Percentiles rank a stretch among this genome's conserved stretches.
phyloP scores from a whole-genome alignment of 176 grass and related monocot genomes.

The Oryza nivara region DNA sequence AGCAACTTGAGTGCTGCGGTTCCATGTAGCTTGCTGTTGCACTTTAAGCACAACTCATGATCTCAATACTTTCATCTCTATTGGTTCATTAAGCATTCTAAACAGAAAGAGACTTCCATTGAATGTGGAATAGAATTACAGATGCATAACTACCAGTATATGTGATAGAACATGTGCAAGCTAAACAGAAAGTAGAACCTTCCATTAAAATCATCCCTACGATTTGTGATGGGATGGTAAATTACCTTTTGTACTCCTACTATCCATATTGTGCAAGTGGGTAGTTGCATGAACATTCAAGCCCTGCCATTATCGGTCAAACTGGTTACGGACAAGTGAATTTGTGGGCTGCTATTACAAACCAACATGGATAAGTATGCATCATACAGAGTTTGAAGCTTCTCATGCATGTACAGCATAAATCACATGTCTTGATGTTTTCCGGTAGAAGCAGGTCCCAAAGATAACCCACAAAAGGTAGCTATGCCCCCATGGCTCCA shows the following conservation, averaged over 20 bases:
- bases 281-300: constrained; percentile 11
- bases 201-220: background rate
- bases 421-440: background rate
- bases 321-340: constrained; percentile 24
- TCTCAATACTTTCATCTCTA: constrained; percentile 2
- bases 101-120: constrained; percentile 11
- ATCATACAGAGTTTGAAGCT: constrained; percentile 23
- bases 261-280: constrained; percentile 43
- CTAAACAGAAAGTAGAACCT: constrained; percentile 25
- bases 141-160: constrained; percentile 9
- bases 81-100: constrained; percentile 13
- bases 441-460: constrained; percentile 1
- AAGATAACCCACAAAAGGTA: constrained; percentile 19
- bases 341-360: constrained; percentile 35
- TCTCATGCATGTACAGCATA: constrained; percentile 18
- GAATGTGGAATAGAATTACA: background rate
- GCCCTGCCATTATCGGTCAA: constrained; percentile 39
- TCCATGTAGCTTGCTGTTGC: constrained; percentile 10
- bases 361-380: constrained; percentile 30
- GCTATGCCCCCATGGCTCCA: constrained; percentile 13
- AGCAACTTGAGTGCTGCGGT: background rate
- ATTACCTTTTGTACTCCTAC: constrained; percentile 35
- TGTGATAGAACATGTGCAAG: constrained; percentile 7
- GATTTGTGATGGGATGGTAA: constrained; percentile 21
- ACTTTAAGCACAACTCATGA: background rate